Conservation (phyloP, 2,329 filamentous ascomycete genomes). For the Coniochaeta sp. region DNA sequence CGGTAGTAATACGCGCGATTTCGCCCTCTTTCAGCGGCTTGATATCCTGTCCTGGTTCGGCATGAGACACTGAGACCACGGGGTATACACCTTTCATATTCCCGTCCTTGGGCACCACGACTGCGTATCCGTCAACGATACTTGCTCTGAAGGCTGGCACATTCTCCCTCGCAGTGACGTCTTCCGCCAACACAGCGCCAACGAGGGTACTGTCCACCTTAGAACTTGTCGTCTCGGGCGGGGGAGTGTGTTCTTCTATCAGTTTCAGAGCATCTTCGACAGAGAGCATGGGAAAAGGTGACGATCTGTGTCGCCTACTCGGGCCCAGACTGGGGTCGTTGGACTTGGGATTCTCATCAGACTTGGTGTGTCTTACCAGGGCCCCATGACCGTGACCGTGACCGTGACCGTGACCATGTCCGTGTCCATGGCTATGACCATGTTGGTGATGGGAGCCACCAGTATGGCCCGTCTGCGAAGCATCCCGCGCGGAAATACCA, state of each 20-base stretch:
- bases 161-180: constrained; percentile 70
- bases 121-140: constrained; percentile 94
- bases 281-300: constrained; percentile 85
- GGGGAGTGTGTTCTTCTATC: constrained; percentile 67
- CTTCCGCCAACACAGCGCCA: constrained; percentile 73
- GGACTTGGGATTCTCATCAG: constrained; percentile 47
- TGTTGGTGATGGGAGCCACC: constrained; percentile 45
- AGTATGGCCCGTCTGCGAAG: constrained; percentile 12
- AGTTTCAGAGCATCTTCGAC: constrained; percentile 72
- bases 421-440: constrained; percentile 46
- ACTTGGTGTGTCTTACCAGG: constrained; percentile 67
- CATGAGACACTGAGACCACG: constrained; percentile 81
- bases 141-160: constrained; percentile 93
- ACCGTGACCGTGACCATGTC: constrained; percentile 44
- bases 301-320: constrained; percentile 70
- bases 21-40: constrained; percentile 62
- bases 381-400: constrained; percentile 56
- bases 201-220: constrained; percentile 61
- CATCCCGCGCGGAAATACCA: constrained; percentile 40
- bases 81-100: constrained; percentile 75
- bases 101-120: constrained; percentile 57
- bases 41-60: constrained; percentile 58
- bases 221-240: constrained; percentile 45
- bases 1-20: constrained; percentile 88
- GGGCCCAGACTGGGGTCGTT: constrained; percentile 55